phyloP scores from a whole-genome alignment of 2,329 filamentous ascomycete genomes.

The Pochonia chlamydosporia region DNA sequence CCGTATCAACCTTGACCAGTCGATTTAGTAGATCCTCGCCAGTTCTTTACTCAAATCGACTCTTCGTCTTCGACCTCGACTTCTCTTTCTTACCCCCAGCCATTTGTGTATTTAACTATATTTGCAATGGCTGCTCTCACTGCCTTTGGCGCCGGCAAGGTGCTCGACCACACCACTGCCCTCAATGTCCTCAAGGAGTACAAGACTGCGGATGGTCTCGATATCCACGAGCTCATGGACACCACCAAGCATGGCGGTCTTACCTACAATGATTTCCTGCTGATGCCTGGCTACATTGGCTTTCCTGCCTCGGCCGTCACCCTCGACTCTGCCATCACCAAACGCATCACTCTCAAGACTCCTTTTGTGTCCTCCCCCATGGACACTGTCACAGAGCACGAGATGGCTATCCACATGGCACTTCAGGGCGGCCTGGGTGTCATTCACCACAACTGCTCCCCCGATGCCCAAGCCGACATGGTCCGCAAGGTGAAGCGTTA shows the following conservation, averaged over 20 bases:
- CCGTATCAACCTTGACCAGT: constrained; percentile 32
- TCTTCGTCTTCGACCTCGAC: constrained; percentile 37
- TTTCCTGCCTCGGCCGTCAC: constrained; percentile 86
- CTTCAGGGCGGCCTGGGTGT: constrained; percentile 85
- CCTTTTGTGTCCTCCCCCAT: constrained; percentile 97
- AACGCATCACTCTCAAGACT: constrained; percentile 92
- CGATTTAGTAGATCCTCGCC: constrained; percentile 19
- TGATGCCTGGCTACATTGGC: constrained; percentile 96
- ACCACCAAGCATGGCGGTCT: constrained; percentile 87
- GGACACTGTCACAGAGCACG: constrained; percentile 99
- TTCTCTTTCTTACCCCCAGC: constrained; percentile 17
- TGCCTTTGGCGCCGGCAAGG: constrained; percentile 44
- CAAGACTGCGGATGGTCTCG: constrained; percentile 74
- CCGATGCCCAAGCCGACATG: constrained; percentile 96
- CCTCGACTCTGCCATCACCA: constrained; percentile 89
- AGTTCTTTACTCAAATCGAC: constrained; percentile 22
- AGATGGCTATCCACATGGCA: constrained; percentile 98
- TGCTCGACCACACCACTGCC: constrained; percentile 70
- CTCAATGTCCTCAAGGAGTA: constrained; percentile 80
- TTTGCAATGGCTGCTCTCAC: constrained; percentile 58
- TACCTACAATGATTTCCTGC: constrained; percentile 97
- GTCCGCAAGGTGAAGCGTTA: constrained; percentile 98
- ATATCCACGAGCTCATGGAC: constrained; percentile 81
- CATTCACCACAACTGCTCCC: constrained; percentile 99
- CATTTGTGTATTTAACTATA: constrained; percentile 21